Conservation (phyloP, 2,329 filamentous ascomycete genomes). For the Fusarium luffae region DNA sequence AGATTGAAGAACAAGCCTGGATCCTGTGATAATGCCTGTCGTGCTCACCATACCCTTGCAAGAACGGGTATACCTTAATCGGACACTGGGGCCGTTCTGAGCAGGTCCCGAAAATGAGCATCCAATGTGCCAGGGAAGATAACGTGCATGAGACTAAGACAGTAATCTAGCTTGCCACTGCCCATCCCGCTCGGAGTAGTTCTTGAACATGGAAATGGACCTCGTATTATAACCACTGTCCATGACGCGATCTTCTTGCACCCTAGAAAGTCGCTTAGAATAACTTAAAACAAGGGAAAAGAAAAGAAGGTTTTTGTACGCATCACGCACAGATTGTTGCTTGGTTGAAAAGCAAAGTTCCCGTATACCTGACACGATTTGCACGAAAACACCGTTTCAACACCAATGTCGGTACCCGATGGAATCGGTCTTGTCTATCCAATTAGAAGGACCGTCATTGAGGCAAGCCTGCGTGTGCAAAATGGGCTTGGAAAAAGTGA, state of each 20-base stretch:
- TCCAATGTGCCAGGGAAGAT: background rate
- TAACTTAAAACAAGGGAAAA: background rate
- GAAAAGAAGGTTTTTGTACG: background rate
- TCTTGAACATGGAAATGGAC: background rate
- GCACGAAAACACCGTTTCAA: slow-evolving; percentile 32
- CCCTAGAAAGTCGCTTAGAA: background rate
- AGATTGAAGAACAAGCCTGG: slow-evolving; percentile 7
- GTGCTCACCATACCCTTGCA: slow-evolving; percentile 1
- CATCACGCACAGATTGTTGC: background rate
- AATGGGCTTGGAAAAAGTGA: slow-evolving; percentile 14
- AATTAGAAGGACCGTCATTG: background rate
- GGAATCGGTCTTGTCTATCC: background rate
- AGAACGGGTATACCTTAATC: slow-evolving; percentile 23
- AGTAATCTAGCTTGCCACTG: background rate
- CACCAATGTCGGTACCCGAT: slow-evolving; percentile 2
- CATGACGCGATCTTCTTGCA: background rate
- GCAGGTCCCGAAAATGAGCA: background rate
- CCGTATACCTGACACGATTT: slow-evolving; percentile 24
- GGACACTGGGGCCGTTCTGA: slow-evolving; percentile 17
- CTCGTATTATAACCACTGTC: background rate
- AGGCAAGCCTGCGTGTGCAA: background rate
- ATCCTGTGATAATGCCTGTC: background rate
- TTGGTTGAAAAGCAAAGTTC: background rate
- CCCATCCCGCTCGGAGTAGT: background rate
- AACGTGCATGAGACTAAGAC: background rate